Evolutionary conservation across 805 yeast species (phyloP).

Genomic region (Saturnispora dispora): DNA sequence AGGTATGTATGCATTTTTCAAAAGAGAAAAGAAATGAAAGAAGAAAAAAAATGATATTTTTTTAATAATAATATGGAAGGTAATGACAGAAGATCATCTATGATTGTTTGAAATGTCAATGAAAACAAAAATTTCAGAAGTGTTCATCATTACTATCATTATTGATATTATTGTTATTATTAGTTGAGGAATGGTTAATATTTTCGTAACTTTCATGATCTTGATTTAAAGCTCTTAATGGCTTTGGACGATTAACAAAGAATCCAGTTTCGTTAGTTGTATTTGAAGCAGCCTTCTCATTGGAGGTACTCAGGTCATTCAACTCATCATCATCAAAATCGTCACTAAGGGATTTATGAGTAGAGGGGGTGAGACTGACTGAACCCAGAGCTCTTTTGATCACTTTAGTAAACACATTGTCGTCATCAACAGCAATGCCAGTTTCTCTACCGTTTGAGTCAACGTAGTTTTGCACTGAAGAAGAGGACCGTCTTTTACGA

Average conservation of each 20-base stretch:
- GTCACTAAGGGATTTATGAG: conserved; percentile 12
- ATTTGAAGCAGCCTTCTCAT: neutral
- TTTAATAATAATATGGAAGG: neutral
- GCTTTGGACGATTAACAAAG: conserved; percentile 25
- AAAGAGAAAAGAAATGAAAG: neutral
- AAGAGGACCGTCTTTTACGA: conserved; percentile 15
- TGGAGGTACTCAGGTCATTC: conserved; percentile 11
- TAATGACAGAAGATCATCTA: neutral
- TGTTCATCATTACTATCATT: neutral
- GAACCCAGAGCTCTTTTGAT: conserved; percentile 12
- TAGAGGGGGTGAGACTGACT: conserved; percentile 23
- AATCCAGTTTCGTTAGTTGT: conserved; percentile 22
- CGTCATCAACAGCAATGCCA: conserved; percentile 23
- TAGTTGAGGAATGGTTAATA: neutral
- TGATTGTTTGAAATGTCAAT: neutral
- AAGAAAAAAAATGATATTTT: neutral
- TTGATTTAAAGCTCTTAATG: conserved; percentile 17
- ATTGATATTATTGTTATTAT: neutral
- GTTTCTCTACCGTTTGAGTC: conserved; percentile 28
- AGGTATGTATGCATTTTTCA: neutral
- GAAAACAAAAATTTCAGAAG: neutral
- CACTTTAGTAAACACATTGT: conserved; percentile 16
- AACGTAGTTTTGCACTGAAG: conserved; percentile 22
- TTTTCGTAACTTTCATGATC: neutral
- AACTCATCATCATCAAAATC: conserved; percentile 14